These are phyloP conservation scores for Coffea canephora DNA, from an alignment of 257 asterid species.

Conservation along the genomic window DNA sequence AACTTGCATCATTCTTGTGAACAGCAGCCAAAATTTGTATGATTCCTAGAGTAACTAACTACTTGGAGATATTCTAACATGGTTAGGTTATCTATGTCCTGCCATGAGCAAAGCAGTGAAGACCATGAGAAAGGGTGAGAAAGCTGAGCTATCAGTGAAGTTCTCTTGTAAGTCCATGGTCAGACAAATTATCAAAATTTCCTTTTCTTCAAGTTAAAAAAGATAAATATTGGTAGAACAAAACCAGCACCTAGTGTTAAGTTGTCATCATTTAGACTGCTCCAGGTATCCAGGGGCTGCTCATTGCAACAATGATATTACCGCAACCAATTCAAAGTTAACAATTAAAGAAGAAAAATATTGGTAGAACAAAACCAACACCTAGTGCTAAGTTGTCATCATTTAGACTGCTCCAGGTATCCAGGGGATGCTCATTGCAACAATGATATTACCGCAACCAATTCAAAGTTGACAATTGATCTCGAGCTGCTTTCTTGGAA, in stretches of 20 bases:
- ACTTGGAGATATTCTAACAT: background rate
- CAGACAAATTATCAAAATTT: background rate
- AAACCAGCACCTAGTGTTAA: background rate
- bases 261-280: constrained; percentile 35
- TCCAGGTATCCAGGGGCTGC: constrained; percentile 24
- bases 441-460: constrained; percentile 21
- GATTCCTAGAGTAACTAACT: background rate
- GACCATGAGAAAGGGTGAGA: constrained; percentile 70
- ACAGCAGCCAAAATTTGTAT: background rate
- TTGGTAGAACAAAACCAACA: background rate
- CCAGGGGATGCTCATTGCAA: constrained; percentile 19
- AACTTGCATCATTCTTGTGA: background rate
- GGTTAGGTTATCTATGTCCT: constrained; percentile 49
- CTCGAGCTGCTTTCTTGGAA: constrained; percentile 60
- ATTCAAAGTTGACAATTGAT: constrained; percentile 37
- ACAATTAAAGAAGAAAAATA: constrained; percentile 17
- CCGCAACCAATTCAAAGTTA: constrained; percentile 31
- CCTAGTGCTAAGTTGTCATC: background rate
- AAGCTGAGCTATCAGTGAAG: constrained; percentile 55
- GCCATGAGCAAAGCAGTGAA: constrained; percentile 54
- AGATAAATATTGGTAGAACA: background rate
- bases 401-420: constrained; percentile 40
- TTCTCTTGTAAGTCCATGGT: constrained; percentile 41
- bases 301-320: constrained; percentile 16
- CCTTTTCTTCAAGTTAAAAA: background rate